Conservation (phyloP, 225 moss, liverwort and hornwort genomes). For the Polytrichum formosum region DNA sequence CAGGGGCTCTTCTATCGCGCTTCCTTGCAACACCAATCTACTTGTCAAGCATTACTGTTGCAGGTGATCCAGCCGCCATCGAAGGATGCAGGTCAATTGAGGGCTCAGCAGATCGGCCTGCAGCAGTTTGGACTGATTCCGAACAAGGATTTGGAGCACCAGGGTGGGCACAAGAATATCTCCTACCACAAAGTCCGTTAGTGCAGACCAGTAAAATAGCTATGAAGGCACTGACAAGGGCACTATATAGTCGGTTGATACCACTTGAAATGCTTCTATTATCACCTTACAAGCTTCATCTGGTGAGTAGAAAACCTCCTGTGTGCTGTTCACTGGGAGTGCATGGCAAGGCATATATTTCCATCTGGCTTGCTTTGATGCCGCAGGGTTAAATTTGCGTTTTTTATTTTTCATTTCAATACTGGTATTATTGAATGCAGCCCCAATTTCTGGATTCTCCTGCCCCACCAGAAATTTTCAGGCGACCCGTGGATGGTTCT, state of each 20-base stretch:
- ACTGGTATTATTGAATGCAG: constrained; percentile 27
- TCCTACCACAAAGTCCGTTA: constrained; percentile 6
- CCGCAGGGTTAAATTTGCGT: too few relatives aligned
- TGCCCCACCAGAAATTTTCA: constrained; percentile 60
- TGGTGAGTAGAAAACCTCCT: constrained; percentile 29
- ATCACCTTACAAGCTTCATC: constrained; percentile 60
- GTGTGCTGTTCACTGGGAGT: too few relatives aligned
- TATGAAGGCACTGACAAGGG: constrained; percentile 46
- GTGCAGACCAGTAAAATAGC: constrained; percentile 10
- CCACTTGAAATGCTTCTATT: constrained; percentile 43
- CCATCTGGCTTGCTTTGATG: too few relatives aligned
- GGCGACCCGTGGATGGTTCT: constrained; percentile 51
- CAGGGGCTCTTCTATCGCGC: constrained; percentile 88
- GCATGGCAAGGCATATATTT: too few relatives aligned
- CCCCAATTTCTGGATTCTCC: constrained; percentile 63
- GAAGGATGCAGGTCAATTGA: constrained; percentile 22
- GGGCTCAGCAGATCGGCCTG: constrained; percentile 16
- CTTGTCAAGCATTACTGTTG: constrained; percentile 67
- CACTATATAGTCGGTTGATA: constrained; percentile 60
- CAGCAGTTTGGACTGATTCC: constrained; percentile 31
- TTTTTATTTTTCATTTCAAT: neutral
- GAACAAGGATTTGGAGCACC: constrained; percentile 46
- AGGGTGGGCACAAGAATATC: constrained; percentile 24
- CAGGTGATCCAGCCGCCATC: constrained; percentile 28
- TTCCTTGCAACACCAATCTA: constrained; percentile 72